Percentiles rank a stretch among this genome's conserved stretches.
phyloP scores from a whole-genome alignment of 2,329 filamentous ascomycete species.

The Penicillium sp. region DNA sequence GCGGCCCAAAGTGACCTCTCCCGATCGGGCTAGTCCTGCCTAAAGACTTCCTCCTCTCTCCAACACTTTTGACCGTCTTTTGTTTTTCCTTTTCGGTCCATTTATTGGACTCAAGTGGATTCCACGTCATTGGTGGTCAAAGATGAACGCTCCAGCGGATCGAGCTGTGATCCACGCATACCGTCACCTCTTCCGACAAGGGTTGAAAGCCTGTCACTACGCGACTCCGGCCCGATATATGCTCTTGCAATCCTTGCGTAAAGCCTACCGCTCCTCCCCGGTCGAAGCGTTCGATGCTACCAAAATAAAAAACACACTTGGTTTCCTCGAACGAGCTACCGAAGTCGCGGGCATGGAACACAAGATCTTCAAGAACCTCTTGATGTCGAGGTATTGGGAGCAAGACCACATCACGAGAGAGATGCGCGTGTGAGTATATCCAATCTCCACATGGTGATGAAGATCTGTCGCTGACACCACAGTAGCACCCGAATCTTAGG shows the following conservation, averaged over 20 bases:
- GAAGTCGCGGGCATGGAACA: slow-evolving; percentile 47
- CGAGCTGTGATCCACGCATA: slow-evolving; percentile 54
- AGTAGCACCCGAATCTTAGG: slow-evolving; percentile 33
- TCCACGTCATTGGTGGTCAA: neutral
- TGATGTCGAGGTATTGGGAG: slow-evolving; percentile 48
- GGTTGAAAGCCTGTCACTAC: slow-evolving; percentile 58
- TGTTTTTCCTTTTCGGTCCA: neutral
- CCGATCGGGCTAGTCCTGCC: slow-evolving; percentile 27
- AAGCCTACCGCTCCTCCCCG: slow-evolving; percentile 43
- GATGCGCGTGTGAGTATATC: slow-evolving; percentile 33
- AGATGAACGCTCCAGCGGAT: slow-evolving; percentile 18
- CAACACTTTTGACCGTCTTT: slow-evolving; percentile 7
- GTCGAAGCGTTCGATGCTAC: slow-evolving; percentile 40
- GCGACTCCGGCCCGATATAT: slow-evolving; percentile 59
- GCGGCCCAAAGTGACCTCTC: slow-evolving; percentile 28
- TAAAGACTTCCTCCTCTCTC: slow-evolving; percentile 14
- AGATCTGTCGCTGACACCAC: slow-evolving; percentile 24
- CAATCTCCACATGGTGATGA: slow-evolving; percentile 8
- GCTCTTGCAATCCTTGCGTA: slow-evolving; percentile 48
- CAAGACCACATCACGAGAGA: slow-evolving; percentile 34
- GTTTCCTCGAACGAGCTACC: slow-evolving; percentile 47
- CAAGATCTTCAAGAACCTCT: slow-evolving; percentile 49
- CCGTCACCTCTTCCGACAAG: slow-evolving; percentile 57
- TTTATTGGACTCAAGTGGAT: neutral
- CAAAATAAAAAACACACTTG: slow-evolving; percentile 47